Evolutionary conservation across 2,329 filamentous ascomycete species (phyloP), one percentile per base, ranked within the genome.

Genomic region (Zymoseptoria crescenta): DNA sequence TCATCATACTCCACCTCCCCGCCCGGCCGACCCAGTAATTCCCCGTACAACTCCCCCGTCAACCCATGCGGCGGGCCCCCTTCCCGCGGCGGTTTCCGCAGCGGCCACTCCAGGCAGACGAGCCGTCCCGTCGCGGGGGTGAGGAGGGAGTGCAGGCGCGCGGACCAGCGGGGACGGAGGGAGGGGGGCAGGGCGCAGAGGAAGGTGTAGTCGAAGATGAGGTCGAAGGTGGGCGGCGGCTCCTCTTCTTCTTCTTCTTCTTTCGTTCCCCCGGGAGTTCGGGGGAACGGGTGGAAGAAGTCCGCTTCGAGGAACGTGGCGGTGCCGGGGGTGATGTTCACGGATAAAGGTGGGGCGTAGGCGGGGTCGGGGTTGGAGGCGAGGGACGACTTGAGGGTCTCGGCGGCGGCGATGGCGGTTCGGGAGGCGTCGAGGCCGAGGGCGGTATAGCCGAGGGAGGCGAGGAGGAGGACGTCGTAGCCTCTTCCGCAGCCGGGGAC

Each of bases 401-500:
- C 1, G 1, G 83, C 83, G 35, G 75, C 75, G 9, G 77, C 72
- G 8, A 75, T 67, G 7, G 78, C 84, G 19, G 74, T 76, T 8
- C 77, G 68, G 51, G 85, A 86, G 57, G 82, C 81, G 70, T 95
- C 91, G 1, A 96, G 74, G 0, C 89, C 91, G 67, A 83, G 86
- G 1, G 85, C 84, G 73, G 95, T 87, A 71, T 89, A 94, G 1
- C 91, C 91, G 68, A 87, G 83, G 8, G 83, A 83, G 54, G 85
- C 83, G 51, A 96, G 80, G 45, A 96, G 78, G 8, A 90, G 78
- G 1, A 91, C 88, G 74, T 96, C 91, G 69, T 94, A 87, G 4
- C 91, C 91, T 52, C 83, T 82, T 0, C 91, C 91, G 73, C 91
- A 96, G 4, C 90, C 91, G 0, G 91, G 88, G 0, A 96, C 87